Conservation (phyloP, 2,329 filamentous ascomycete genomes). For the Didymella arachidicola region DNA sequence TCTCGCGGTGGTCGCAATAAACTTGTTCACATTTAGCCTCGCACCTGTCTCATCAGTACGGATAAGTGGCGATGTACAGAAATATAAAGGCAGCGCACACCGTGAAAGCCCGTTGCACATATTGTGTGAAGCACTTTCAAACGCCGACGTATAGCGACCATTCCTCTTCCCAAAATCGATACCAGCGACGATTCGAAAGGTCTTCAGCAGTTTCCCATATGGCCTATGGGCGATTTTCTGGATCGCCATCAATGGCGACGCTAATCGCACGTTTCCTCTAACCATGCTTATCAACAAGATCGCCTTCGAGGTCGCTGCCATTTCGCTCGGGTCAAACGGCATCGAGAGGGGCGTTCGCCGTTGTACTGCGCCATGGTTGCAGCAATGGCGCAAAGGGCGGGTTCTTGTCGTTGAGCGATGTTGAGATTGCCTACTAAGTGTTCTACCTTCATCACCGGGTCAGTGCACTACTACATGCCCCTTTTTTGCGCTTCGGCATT, state of each 20-base stretch:
- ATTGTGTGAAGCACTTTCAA: too few species aligned
- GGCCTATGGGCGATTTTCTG: background rate
- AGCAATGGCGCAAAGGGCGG: background rate
- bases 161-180: background rate
- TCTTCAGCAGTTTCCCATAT: background rate
- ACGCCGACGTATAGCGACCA: background rate
- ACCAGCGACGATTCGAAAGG: background rate
- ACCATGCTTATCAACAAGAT: background rate
- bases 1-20: background rate
- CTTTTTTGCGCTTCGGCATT: background rate
- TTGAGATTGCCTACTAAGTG: background rate
- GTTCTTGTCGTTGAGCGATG: background rate
- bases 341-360: background rate
- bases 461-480: background rate
- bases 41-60: background rate
- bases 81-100: conserved; percentile 2
- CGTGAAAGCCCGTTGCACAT: background rate
- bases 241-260: background rate
- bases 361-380: background rate
- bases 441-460: background rate
- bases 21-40: conserved; percentile 11
- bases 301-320: background rate
- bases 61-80: background rate
- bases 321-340: background rate
- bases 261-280: background rate